Evolutionary conservation across 768 basidiomycete species (phyloP).

Genomic region (Leucocoprinus birnbaumii): DNA sequence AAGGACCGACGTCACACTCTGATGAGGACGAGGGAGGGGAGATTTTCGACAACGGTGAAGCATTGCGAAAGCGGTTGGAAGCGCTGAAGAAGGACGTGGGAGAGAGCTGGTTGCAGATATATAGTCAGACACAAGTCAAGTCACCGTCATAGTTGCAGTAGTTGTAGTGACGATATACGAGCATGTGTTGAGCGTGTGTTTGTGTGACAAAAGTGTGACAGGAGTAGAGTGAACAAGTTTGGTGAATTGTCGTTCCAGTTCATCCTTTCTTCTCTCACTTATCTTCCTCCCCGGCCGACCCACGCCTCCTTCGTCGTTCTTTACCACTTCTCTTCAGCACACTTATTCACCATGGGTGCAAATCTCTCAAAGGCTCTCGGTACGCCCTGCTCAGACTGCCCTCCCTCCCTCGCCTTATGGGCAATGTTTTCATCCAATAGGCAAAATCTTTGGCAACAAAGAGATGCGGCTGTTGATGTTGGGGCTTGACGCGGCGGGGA

Average conservation of each 20-base stretch:
- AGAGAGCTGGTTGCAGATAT: constrained; percentile 85
- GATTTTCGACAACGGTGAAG: constrained; percentile 54
- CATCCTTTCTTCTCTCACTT: constrained; percentile 17
- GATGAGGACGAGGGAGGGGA: constrained; percentile 21
- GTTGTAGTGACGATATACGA: not conserved
- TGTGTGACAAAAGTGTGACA: constrained; percentile 8
- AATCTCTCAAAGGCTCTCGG: constrained; percentile 85
- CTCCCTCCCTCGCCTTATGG: constrained; percentile 10
- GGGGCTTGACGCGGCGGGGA: constrained; percentile 96
- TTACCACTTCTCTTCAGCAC: constrained; percentile 41
- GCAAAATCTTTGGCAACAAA: constrained; percentile 96
- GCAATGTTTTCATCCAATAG: constrained; percentile 35
- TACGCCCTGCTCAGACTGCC: constrained; percentile 28
- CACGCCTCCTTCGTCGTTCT: constrained; percentile 49
- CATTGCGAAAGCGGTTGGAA: constrained; percentile 77
- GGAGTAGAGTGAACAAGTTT: not conserved
- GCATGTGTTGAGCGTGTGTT: not conserved
- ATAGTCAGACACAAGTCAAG: constrained; percentile 39
- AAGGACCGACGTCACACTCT: constrained; percentile 31
- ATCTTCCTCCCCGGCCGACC: constrained; percentile 18
- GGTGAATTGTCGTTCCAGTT: constrained; percentile 10
- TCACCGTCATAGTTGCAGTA: constrained; percentile 7
- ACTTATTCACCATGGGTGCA: constrained; percentile 64
- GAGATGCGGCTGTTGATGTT: constrained; percentile 98
- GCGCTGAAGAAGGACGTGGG: constrained; percentile 85